These are phyloP conservation scores for Corylus heterophylla DNA, from an alignment of 306 rosid species.

Conservation along the genomic window DNA sequence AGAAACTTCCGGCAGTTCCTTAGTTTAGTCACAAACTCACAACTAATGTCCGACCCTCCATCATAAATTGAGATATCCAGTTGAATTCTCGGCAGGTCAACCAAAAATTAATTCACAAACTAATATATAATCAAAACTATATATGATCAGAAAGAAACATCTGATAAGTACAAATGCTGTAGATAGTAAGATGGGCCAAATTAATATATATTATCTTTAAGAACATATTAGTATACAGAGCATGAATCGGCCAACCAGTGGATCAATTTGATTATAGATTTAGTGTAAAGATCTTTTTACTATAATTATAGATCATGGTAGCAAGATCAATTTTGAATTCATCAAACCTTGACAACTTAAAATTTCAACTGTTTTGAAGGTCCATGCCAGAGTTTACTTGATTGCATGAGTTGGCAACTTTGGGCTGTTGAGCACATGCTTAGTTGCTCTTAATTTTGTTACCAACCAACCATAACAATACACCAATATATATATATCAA, in stretches of 20 bases:
- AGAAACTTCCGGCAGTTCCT: not conserved
- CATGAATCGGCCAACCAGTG: too few relatives aligned
- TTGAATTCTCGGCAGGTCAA: not conserved
- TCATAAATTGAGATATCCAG: not conserved
- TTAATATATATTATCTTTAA: not conserved
- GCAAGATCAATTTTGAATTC: not conserved
- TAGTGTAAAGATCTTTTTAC: too few relatives aligned
- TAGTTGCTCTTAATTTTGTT: too few relatives aligned
- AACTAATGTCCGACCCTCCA: not conserved
- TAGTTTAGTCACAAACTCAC: not conserved
- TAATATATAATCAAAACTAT: not conserved
- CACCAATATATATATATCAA: too few relatives aligned
- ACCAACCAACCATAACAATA: too few relatives aligned
- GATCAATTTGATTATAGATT: too few relatives aligned
- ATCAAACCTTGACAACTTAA: conserved; percentile 13
- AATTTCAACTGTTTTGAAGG: not conserved
- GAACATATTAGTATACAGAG: not conserved
- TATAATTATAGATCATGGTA: not conserved
- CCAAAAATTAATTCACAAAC: not conserved
- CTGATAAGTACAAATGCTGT: not conserved
- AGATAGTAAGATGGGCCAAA: not conserved
- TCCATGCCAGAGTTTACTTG: too few relatives aligned
- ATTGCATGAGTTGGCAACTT: too few relatives aligned
- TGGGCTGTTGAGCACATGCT: too few relatives aligned
- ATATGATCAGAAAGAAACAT: not conserved